phyloP scores from a whole-genome alignment of 139 green algal species.

The Closterium sp. region DNA sequence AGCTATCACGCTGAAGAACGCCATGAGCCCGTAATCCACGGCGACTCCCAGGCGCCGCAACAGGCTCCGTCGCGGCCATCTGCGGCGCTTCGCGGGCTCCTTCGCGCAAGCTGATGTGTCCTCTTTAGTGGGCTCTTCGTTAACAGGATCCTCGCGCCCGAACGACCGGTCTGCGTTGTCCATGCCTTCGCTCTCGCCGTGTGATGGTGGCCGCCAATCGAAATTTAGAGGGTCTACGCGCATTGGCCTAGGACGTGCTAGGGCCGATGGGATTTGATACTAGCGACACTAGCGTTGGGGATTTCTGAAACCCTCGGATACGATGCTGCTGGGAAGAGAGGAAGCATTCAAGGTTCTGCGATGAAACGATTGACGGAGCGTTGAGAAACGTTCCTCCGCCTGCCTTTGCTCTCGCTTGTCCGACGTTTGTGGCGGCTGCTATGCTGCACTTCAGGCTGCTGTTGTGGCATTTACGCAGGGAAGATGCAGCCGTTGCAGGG shows the following conservation, averaged over 20 bases:
- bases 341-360: no score
- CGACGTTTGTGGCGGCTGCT: no score
- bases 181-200: not conserved
- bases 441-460: no score
- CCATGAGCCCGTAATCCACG: not conserved
- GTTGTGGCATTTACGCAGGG: no score
- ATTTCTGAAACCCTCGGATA: no score
- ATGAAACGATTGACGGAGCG: no score
- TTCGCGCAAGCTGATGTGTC: not conserved
- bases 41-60: not conserved
- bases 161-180: not conserved
- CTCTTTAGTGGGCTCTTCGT: not conserved
- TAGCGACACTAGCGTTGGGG: not conserved
- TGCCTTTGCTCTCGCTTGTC: no score
- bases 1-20: not conserved
- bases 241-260: not conserved
- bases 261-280: not conserved
- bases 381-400: no score
- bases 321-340: no score
- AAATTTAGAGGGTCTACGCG: not conserved
- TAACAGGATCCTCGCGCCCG: not conserved
- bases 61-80: not conserved
- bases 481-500: no score
- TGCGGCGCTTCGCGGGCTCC: not conserved
- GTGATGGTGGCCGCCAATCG: not conserved